A percentile compares a stretch with the other conserved stretches of the same genome.
phyloP scores from a whole-genome alignment of 495 filamentous ascomycete species.

The Patellaria atrata region DNA sequence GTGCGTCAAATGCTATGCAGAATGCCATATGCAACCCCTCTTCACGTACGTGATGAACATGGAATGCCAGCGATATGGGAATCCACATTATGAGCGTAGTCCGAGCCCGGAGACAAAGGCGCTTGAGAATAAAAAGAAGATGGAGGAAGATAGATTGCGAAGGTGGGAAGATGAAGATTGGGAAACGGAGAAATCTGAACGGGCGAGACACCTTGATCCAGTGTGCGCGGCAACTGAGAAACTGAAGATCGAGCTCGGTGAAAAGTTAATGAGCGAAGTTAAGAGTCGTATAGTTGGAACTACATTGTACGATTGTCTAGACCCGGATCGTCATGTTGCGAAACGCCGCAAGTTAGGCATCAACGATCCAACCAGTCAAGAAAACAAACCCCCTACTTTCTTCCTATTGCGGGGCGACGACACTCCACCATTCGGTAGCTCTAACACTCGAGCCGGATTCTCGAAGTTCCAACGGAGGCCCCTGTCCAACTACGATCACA shows the following conservation, averaged over 20 bases:
- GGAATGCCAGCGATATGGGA: conserved; percentile 60
- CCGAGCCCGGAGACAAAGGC: conserved; percentile 39
- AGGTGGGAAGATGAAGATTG: conserved; percentile 62
- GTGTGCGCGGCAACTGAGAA: conserved; percentile 65
- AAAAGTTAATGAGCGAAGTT: conserved; percentile 73
- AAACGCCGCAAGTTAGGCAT: conserved; percentile 70
- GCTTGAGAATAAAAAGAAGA: conserved; percentile 40
- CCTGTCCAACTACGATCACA: conserved; percentile 29
- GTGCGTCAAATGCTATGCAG: conserved; percentile 57
- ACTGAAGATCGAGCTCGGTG: conserved; percentile 63
- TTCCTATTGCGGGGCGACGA: conserved; percentile 38
- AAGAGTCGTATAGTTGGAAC: conserved; percentile 71
- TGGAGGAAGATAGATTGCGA: conserved; percentile 39
- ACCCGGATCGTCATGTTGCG: conserved; percentile 58
- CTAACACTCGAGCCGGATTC: conserved; percentile 49
- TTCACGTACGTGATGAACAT: conserved; percentile 93
- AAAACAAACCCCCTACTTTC: conserved; percentile 33
- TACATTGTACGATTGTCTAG: conserved; percentile 68
- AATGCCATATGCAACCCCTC: conserved; percentile 57
- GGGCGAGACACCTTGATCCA: conserved; percentile 73
- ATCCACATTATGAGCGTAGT: conserved; percentile 50
- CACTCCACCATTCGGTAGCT: conserved; percentile 44
- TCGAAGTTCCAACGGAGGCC: conserved; percentile 39
- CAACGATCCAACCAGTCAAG: conserved; percentile 45
- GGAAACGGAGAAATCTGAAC: conserved; percentile 72